Base-by-base conservation (phyloP, 1,139 yeast species). In the Saccharomyces hybrid region DNA sequence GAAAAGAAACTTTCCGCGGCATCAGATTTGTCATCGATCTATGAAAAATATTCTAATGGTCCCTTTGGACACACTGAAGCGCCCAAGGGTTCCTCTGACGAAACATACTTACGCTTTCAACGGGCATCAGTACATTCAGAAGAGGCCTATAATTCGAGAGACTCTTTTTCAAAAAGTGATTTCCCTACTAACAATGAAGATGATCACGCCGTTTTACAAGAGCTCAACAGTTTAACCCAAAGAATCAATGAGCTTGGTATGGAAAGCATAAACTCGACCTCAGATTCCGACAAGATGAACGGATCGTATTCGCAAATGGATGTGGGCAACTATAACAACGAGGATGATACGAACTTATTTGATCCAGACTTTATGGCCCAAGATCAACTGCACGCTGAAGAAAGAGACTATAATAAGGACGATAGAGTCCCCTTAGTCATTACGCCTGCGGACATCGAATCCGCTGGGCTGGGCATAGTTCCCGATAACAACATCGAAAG, bases 281-380 rank as follows among this genome's bases (percentile, higher is more conserved):
- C 53, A 8, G 34, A 50, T 23, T 25, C 25, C 11, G 31, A 30
- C 23, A 48, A 23, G 9, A 42, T 34, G 23, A 30, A 32, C 20
- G 47, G 30, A 3, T 41, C 48, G 1, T 32, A 20, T 9, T 44
- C 47, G 3, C 27, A 32, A 16, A 25, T 32, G n/a, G 30, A 38
- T n/a, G n/a, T 44, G 2, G 34, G 20, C 14, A 47, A 28, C 20
- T 41, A 32, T 5, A 48, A 49, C 13, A 54, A 50, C 25, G 50
- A 52, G 16, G 58, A 51, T 44, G 57, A 58, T 14, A 41, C 46
- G 9, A 64, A 67, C 53, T 65, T 68, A 11, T 69, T 69, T 57
- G 71, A 68, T 55, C 70, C 71, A 1, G 70, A 66, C 53, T 68
- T 61, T 50, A 57, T 63, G 59, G 71, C 66, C 49, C 66, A 66